Evolutionary conservation across 345 rosid species (phyloP), one percentile per base, ranked within the genome.

Genomic region (Conringia planisiliqua): DNA sequence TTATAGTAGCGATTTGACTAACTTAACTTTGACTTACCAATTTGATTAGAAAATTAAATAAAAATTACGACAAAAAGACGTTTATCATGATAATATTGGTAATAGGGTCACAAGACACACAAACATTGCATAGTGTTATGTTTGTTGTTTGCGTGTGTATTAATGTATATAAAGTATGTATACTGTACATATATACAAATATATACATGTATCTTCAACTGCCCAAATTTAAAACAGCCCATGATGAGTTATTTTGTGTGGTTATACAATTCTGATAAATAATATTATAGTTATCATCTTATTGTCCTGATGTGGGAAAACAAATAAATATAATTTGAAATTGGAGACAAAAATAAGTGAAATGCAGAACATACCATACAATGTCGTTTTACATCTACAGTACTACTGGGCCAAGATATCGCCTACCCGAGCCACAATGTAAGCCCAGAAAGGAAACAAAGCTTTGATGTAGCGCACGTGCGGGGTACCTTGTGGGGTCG

Each of bases 371-470:
- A 59, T 12, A 46, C 17, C 24, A 65, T 44, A 73, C 50, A 43
- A 13, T 20, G 67, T 66, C 60, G 60, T 66, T 58, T 66, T 66
- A 74, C 43, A 36, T 59, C 10, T 17, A 67, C 46, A 47, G 68
- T 29, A 18, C 7, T 12, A 58, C 52, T 66, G 73, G 73, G 62
- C 73, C 78, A 74, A 66, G 78, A 47, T 66, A 58, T 20, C 5
- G 40, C 66, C 36, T 18, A 51, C 24, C 32, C 2, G 39, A 54
- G 29, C 47, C 14, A 57, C 59, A 44, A 18, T 48, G 68, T 27
- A 66, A 74, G 73, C 73, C 73, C 78, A 48, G 43, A 38, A 17
- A 74, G 72, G 78, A 43, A 74, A 38, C 78, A 74, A 48, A 36
- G 61, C 42, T 66, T 65, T 57, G 39, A 47, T 74, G 67, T 40